These are phyloP conservation scores for Penicillium expansum DNA, from an alignment of 2,329 filamentous ascomycete species.

Conservation along the genomic window DNA sequence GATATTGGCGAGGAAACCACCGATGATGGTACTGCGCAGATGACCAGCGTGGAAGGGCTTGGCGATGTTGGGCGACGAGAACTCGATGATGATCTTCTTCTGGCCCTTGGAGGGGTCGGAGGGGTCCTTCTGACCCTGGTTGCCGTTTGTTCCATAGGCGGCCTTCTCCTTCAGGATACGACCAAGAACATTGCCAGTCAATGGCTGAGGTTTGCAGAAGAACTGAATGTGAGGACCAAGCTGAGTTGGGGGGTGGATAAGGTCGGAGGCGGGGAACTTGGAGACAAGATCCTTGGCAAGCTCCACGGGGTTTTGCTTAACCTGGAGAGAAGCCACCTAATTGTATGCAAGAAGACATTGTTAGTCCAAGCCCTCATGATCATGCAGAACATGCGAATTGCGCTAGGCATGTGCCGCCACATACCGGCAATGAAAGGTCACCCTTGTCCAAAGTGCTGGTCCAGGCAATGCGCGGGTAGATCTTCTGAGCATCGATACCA, in stretches of 20 bases:
- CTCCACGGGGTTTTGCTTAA: slow-evolving; percentile 59
- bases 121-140: slow-evolving; percentile 58
- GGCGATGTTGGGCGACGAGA: slow-evolving; percentile 66
- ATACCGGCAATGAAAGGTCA: slow-evolving; percentile 45
- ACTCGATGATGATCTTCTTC: slow-evolving; percentile 63
- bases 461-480: slow-evolving; percentile 44
- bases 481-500: slow-evolving; percentile 40
- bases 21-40: slow-evolving; percentile 65
- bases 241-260: slow-evolving; percentile 55
- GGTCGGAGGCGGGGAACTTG: slow-evolving; percentile 57
- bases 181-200: slow-evolving; percentile 57
- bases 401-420: slow-evolving; percentile 10
- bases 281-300: slow-evolving; percentile 55
- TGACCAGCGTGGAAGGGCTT: slow-evolving; percentile 67
- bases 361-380: neutral
- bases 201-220: slow-evolving; percentile 60
- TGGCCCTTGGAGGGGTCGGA: slow-evolving; percentile 54
- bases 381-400: neutral
- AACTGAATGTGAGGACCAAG: slow-evolving; percentile 63
- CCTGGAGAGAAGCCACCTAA: slow-evolving; percentile 44
- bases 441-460: slow-evolving; percentile 49
- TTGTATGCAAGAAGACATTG: neutral
- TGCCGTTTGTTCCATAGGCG: slow-evolving; percentile 60
- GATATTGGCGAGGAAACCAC: slow-evolving; percentile 62
- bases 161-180: slow-evolving; percentile 57